phyloP scores from a whole-genome alignment of 805 yeast genomes.

The Candida peoriensis region DNA sequence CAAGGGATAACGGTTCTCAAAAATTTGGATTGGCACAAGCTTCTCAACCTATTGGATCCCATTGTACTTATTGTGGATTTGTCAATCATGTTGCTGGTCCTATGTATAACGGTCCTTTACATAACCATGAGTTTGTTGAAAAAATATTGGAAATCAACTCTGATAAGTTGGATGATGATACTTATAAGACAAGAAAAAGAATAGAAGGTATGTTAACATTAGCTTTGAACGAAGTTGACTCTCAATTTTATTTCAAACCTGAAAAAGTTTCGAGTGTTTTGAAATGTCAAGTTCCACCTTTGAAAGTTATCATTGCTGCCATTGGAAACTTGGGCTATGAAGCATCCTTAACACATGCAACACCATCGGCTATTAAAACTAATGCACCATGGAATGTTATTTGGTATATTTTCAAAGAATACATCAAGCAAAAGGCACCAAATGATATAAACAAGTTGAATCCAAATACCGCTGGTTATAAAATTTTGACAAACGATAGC shows the following conservation, averaged over 20 bases:
- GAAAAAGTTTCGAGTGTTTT: constrained; percentile 69
- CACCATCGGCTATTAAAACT: constrained; percentile 81
- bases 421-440: constrained; percentile 44
- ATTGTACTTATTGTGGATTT: constrained; percentile 67
- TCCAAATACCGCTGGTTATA: constrained; percentile 52
- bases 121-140: constrained; percentile 61
- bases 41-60: constrained; percentile 46
- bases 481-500: constrained; percentile 42
- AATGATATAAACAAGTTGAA: constrained; percentile 27
- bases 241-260: constrained; percentile 82
- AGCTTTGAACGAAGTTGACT: constrained; percentile 65
- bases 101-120: constrained; percentile 87
- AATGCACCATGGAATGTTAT: constrained; percentile 80
- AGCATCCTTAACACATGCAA: constrained; percentile 86
- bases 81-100: constrained; percentile 88
- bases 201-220: constrained; percentile 90
- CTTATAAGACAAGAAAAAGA: constrained; percentile 76
- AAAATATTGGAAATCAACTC: constrained; percentile 53
- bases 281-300: constrained; percentile 80
- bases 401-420: constrained; percentile 67
- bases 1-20: constrained; percentile 34
- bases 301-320: constrained; percentile 68
- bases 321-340: constrained; percentile 77
- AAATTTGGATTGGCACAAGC: constrained; percentile 66
- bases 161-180: constrained; percentile 41